Conservation (phyloP, 768 basidiomycete species). For the Calocera cornea region DNA sequence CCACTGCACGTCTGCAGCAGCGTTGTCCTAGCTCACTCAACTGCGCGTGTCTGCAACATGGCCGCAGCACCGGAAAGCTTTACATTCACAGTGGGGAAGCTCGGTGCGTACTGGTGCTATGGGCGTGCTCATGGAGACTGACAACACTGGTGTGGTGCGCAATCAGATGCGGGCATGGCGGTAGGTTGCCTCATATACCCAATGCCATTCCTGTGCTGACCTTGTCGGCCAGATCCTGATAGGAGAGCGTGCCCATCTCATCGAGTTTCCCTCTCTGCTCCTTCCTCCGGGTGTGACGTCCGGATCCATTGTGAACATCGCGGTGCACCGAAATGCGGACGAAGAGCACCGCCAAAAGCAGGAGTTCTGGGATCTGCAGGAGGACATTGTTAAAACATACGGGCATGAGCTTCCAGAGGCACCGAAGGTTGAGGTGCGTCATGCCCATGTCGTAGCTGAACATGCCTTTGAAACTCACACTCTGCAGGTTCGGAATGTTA, state of each 20-base stretch:
- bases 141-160: neutral
- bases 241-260: conserved; percentile 86
- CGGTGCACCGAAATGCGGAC: conserved; percentile 71
- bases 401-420: conserved; percentile 52
- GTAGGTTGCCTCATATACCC: conserved; percentile 32
- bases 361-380: conserved; percentile 77
- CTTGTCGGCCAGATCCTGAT: conserved; percentile 54
- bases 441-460: neutral
- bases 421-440: conserved; percentile 58
- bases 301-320: conserved; percentile 94
- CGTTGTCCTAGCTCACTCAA: neutral
- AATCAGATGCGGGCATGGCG: conserved; percentile 82
- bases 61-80: conserved; percentile 27
- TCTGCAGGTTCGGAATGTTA: conserved; percentile 70
- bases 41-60: neutral
- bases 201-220: neutral
- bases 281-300: conserved; percentile 84
- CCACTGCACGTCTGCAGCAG: neutral
- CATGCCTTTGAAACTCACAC: no score
- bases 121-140: neutral
- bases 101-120: conserved; percentile 43
- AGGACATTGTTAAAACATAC: conserved; percentile 61
- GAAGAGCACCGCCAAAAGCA: conserved; percentile 73
- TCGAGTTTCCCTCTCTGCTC: conserved; percentile 93
- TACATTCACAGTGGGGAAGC: conserved; percentile 89